Evolutionary conservation across 805 yeast species (phyloP), one percentile per base, ranked within the genome.

Genomic region (Spathaspora passalidarum): DNA sequence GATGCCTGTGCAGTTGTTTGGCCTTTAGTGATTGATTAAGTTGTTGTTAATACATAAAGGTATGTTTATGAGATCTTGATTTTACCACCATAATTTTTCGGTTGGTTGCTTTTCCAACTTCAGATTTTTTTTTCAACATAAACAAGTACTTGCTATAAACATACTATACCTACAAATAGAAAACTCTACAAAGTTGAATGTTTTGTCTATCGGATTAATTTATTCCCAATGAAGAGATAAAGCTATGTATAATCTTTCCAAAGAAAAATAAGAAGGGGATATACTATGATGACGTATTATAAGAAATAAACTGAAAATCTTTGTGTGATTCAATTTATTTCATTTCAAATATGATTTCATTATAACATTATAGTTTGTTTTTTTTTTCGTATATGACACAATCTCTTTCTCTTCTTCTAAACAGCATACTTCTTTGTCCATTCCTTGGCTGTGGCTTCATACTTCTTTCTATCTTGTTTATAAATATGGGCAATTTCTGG

Each of bases 351-450:
- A 17, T 17, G 11, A 17, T 34, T 34, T 19, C 38, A 34, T 19
- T 19, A 34, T 34, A 19, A 34, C 21, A 34, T 34, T 34, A 17
- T 9, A 17, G 14, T 11, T 32, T 16, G 11, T 23, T 32, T 32
- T 14, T 32, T 14, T 38, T 43, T 22, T 4, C 23, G 14, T 36
- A 19, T 20, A 16, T 16, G 10, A 36, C 23, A 19, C 38, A 36
- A 6, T 17, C 38, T 6, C 23, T 20, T 17, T n/a, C 22, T 13
- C 14, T 36, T 16, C 20, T 42, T 41, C 21, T 76, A 89, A 61
- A 92, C 91, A 54, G 99, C 99, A 68, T 88, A 94, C 75, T 94
- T 94, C 76, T 92, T 86, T 26, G 99, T 94, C 98, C 98, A 94
- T 74, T 94, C 99, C 63, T 86, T 84, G 49, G 99, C 99, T 47